A percentile compares a stretch with the other conserved stretches of the same genome.
Conservation (phyloP, 345 rosid species). For the Microthlaspi erraticum region DNA sequence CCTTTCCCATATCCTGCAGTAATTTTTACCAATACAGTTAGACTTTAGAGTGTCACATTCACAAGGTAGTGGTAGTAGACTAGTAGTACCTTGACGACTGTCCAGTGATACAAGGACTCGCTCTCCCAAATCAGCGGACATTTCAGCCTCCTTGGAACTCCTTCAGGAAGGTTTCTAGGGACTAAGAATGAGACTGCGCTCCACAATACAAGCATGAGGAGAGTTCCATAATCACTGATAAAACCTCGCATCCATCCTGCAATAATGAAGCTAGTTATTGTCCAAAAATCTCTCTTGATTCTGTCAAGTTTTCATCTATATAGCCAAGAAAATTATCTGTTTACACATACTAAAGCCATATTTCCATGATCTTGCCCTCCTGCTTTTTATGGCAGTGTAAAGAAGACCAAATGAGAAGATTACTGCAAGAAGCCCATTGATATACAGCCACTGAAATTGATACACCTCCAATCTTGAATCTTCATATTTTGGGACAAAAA, state of each 20-base stretch:
- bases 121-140: conserved; percentile 73
- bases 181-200: conserved; percentile 61
- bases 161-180: conserved; percentile 61
- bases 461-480: conserved; percentile 50
- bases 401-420: conserved; percentile 73
- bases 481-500: conserved; percentile 54
- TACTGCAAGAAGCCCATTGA: conserved; percentile 71
- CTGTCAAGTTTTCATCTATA: neutral
- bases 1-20: conserved; percentile 75
- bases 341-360: conserved; percentile 65
- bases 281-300: neutral
- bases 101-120: conserved; percentile 70
- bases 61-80: neutral
- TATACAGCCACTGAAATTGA: conserved; percentile 70
- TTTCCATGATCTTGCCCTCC: conserved; percentile 79
- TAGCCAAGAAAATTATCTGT: neutral
- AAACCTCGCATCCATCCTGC: conserved; percentile 72
- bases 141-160: conserved; percentile 78
- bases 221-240: conserved; percentile 84
- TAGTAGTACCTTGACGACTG: conserved; percentile 63
- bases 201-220: conserved; percentile 81
- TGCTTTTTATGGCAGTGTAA: conserved; percentile 67
- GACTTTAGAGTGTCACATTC: conserved; percentile 1
- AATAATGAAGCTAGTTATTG: conserved; percentile 28
- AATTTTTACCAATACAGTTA: neutral